A percentile compares a stretch with the other conserved stretches of the same genome.
phyloP scores from a whole-genome alignment of 768 basidiomycete genomes.

The Termitomyces sp. region DNA sequence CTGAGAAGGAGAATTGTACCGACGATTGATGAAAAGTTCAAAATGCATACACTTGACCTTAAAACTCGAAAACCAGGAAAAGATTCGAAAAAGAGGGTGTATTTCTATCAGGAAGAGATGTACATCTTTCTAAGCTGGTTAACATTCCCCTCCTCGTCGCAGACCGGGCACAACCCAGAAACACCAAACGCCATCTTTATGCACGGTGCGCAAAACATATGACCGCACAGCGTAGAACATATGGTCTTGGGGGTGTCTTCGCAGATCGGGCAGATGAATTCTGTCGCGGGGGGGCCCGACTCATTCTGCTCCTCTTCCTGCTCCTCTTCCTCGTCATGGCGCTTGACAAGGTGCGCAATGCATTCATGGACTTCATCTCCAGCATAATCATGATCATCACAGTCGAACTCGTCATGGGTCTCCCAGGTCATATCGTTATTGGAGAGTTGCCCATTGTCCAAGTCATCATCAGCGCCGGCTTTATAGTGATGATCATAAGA shows the following conservation, averaged over 20 bases:
- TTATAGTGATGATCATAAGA: neutral
- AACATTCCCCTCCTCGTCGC: constrained; percentile 8
- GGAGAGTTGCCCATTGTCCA: neutral
- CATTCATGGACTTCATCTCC: neutral
- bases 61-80: neutral
- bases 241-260: neutral
- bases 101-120: constrained; percentile 6
- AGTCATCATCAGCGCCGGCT: neutral
- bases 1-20: too few relatives aligned
- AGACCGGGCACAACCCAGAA: constrained; percentile 9
- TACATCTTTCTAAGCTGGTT: constrained; percentile 10
- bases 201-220: constrained; percentile 10
- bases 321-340: neutral
- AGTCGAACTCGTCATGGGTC: neutral
- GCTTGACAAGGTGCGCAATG: constrained; percentile 1
- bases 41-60: too few relatives aligned
- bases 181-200: constrained; percentile 7
- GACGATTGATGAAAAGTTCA: too few relatives aligned
- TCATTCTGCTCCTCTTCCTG: constrained; percentile 8
- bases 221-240: constrained; percentile 9
- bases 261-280: constrained; percentile 10
- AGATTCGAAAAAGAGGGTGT: neutral
- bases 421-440: neutral
- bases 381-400: neutral
- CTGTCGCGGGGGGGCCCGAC: neutral